Evolutionary conservation across 345 rosid genomes (phyloP).

Genomic region (Streptanthus diversifolius): DNA sequence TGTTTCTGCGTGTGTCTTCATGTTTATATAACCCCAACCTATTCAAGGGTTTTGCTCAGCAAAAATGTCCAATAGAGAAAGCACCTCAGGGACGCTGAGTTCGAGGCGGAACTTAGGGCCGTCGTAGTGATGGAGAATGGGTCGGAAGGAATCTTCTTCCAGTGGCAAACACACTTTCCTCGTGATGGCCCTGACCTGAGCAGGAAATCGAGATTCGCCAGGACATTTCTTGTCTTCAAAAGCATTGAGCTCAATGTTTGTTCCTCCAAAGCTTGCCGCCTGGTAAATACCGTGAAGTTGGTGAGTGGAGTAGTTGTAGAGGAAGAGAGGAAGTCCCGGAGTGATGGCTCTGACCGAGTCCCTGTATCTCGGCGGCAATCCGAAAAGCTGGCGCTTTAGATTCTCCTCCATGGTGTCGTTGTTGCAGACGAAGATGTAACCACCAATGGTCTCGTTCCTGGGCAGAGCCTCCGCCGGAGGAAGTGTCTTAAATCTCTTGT

Average conservation of each 20-base stretch:
- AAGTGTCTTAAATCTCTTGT: slow-evolving; percentile 94
- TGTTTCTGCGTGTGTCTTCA: background rate
- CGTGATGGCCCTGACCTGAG: slow-evolving; percentile 86
- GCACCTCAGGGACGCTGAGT: slow-evolving; percentile 88
- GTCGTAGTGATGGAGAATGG: slow-evolving; percentile 94
- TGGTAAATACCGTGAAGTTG: slow-evolving; percentile 96
- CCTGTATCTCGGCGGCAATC: slow-evolving; percentile 90
- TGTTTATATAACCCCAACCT: background rate
- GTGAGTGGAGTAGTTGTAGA: slow-evolving; percentile 97
- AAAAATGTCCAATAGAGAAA: slow-evolving; percentile 87
- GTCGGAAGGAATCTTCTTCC: slow-evolving; percentile 98
- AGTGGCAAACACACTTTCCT: slow-evolving; percentile 84
- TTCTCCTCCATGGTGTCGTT: slow-evolving; percentile 98
- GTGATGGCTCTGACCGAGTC: slow-evolving; percentile 98
- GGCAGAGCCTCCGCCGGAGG: slow-evolving; percentile 92
- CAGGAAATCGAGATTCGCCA: slow-evolving; percentile 97
- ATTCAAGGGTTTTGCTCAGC: slow-evolving; percentile 49
- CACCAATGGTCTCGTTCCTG: slow-evolving; percentile 86
- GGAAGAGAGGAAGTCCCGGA: slow-evolving; percentile 95
- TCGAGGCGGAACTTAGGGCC: slow-evolving; percentile 99
- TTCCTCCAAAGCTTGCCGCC: slow-evolving; percentile 98
- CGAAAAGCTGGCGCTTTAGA: slow-evolving; percentile 85
- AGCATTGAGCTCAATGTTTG: slow-evolving; percentile 88
- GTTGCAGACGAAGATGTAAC: slow-evolving; percentile 98
- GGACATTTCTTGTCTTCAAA: slow-evolving; percentile 94